phyloP scores from a whole-genome alignment of 768 basidiomycete species.

The Austroboletus eburneus region DNA sequence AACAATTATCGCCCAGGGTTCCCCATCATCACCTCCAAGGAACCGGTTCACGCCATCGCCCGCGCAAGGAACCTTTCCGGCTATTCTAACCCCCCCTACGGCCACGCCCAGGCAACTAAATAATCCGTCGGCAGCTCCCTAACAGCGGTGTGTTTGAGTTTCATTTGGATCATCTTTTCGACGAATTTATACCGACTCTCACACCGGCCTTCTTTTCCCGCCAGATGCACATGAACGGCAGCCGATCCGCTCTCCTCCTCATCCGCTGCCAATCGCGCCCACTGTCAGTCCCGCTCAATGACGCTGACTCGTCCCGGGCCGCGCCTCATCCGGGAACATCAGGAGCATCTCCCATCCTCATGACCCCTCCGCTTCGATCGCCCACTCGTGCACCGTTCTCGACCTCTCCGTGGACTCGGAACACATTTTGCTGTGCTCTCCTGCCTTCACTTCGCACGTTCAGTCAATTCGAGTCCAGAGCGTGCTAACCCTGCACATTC shows the following conservation, averaged over 20 bases:
- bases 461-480: constrained; percentile 2
- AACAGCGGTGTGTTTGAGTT: constrained; percentile 28
- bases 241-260: not conserved
- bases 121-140: constrained; percentile 20
- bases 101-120: constrained; percentile 7
- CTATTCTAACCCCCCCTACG: constrained; percentile 1
- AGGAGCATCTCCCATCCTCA: no score
- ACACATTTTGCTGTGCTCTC: constrained; percentile 9
- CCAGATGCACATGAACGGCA: not conserved
- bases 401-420: constrained; percentile 14
- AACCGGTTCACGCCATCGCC: constrained; percentile 14
- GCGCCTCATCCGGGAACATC: no score
- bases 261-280: no score
- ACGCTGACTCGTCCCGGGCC: no score
- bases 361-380: no score
- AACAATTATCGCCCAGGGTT: constrained; percentile 7
- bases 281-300: no score
- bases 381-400: not conserved
- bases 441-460: constrained; percentile 11
- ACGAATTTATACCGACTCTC: constrained; percentile 18
- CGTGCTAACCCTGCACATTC: not conserved
- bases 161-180: constrained; percentile 29
- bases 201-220: constrained; percentile 28
- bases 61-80: constrained; percentile 14
- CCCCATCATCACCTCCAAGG: constrained; percentile 6